Percentiles rank a stretch among this genome's conserved stretches.
Evolutionary conservation across 73 alveolate species (phyloP).

Genomic region (Paramecium sexaurelia): DNA sequence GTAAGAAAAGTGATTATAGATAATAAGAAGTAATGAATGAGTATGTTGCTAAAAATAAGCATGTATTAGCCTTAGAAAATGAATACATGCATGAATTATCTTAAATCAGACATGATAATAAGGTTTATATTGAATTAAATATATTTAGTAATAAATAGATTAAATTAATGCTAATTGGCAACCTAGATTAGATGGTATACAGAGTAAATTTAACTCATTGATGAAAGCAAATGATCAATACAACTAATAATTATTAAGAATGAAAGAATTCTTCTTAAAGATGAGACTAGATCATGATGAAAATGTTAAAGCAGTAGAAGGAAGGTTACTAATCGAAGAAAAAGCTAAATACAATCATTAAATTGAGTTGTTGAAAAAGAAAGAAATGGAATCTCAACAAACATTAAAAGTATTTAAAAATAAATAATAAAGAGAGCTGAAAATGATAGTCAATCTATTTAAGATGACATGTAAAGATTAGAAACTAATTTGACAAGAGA

Average conservation of each 20-base stretch:
- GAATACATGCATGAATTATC: slow-evolving; percentile 45
- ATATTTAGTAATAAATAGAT: slow-evolving; percentile 11
- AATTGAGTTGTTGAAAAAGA: slow-evolving; percentile 16
- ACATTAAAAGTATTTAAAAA: not conserved
- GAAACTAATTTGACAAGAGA: not conserved
- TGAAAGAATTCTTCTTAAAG: slow-evolving; percentile 51
- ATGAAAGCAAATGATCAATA: slow-evolving; percentile 34
- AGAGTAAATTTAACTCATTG: not conserved
- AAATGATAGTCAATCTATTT: not conserved
- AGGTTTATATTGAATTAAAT: not conserved
- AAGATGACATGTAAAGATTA: slow-evolving; percentile 24
- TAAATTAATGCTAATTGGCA: not conserved
- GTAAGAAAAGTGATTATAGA: not conserved
- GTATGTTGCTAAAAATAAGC: slow-evolving; percentile 38
- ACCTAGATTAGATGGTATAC: slow-evolving; percentile 26
- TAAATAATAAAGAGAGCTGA: not conserved
- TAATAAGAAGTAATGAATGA: slow-evolving; percentile 46
- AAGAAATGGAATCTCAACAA: not conserved
- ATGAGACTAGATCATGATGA: slow-evolving; percentile 63
- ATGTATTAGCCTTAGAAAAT: slow-evolving; percentile 36
- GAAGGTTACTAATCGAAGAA: slow-evolving; percentile 18
- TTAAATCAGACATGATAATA: slow-evolving; percentile 6
- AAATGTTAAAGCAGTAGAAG: slow-evolving; percentile 11
- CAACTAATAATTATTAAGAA: not conserved
- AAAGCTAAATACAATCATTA: slow-evolving; percentile 29